A percentile compares a stretch with the other conserved stretches of the same genome.
These are phyloP conservation scores for Schizonepeta tenuifolia DNA, from an alignment of 257 asterid genomes.

Conservation along the genomic window DNA sequence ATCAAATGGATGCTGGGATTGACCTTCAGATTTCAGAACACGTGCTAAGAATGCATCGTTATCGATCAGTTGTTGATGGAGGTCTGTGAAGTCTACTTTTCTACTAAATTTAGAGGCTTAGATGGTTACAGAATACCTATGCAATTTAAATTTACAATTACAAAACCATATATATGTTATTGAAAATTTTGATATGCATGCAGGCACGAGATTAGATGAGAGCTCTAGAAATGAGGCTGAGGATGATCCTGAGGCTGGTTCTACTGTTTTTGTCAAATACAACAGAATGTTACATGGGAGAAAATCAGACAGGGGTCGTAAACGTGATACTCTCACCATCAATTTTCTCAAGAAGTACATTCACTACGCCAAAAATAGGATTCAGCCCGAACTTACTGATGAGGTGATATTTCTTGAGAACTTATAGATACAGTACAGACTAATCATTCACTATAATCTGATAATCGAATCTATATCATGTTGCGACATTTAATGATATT, in stretches of 20 bases:
- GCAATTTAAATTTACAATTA: neutral
- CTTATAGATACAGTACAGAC: neutral
- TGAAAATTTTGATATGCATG: slow-evolving; percentile 27
- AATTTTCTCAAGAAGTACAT: slow-evolving; percentile 91
- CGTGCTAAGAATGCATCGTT: slow-evolving; percentile 88
- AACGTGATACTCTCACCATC: slow-evolving; percentile 78
- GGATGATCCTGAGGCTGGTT: slow-evolving; percentile 68
- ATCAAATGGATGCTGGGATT: slow-evolving; percentile 96
- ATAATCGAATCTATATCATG: slow-evolving; percentile 13
- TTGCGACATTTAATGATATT: neutral
- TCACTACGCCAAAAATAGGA: slow-evolving; percentile 84
- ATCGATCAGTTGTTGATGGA: slow-evolving; percentile 72
- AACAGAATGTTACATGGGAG: slow-evolving; percentile 87
- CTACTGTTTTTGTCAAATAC: slow-evolving; percentile 77
- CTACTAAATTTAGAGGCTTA: slow-evolving; percentile 15
- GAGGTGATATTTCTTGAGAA: slow-evolving; percentile 58
- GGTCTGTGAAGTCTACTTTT: slow-evolving; percentile 45
- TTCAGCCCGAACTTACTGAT: slow-evolving; percentile 93
- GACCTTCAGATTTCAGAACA: slow-evolving; percentile 93
- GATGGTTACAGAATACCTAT: neutral
- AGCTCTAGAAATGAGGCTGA: slow-evolving; percentile 58
- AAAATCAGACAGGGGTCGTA: slow-evolving; percentile 55
- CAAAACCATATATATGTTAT: neutral
- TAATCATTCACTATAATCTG: slow-evolving; percentile 10
- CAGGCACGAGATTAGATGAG: slow-evolving; percentile 59